These are phyloP conservation scores for Xylariaceae sp. DNA, from an alignment of 2,329 filamentous ascomycete species.

Conservation along the genomic window DNA sequence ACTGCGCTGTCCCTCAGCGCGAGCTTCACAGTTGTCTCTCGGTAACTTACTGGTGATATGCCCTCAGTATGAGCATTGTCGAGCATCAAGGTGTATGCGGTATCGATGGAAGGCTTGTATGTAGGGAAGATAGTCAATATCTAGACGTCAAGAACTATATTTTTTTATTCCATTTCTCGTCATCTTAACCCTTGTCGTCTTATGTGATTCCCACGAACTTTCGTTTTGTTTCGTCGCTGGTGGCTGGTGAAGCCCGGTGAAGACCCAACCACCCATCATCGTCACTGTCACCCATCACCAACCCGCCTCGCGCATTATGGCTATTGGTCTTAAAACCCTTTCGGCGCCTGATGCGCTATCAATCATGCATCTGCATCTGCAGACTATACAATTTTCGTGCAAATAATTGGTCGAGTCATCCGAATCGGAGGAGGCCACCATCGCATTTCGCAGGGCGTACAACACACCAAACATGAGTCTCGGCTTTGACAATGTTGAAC, in stretches of 20 bases:
- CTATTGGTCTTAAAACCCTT: constrained; percentile 29
- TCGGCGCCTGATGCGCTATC: constrained; percentile 20
- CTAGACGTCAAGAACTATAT: too few relatives aligned
- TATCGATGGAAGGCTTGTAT: neutral
- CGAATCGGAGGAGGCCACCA: constrained; percentile 18
- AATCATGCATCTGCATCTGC: constrained; percentile 25
- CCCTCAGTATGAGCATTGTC: too few relatives aligned
- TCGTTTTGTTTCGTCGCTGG: constrained; percentile 19
- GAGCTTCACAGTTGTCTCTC: too few relatives aligned
- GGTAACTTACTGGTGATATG: too few relatives aligned
- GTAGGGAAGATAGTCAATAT: neutral
- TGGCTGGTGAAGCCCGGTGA: constrained; percentile 25
- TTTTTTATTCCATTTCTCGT: neutral
- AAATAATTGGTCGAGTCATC: constrained; percentile 24
- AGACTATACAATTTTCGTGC: constrained; percentile 5
- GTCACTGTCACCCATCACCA: constrained; percentile 16
- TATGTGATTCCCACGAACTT: constrained; percentile 5
- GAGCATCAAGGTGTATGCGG: neutral
- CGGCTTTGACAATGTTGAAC: constrained; percentile 25
- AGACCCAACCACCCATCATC: constrained; percentile 29
- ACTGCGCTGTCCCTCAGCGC: too few relatives aligned
- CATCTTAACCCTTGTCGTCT: neutral
- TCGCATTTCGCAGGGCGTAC: constrained; percentile 11
- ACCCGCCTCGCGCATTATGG: constrained; percentile 35
- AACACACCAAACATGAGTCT: constrained; percentile 29